These are phyloP conservation scores for Podosphaera aphanis DNA, from an alignment of 2,329 filamentous ascomycete species.

Conservation along the genomic window DNA sequence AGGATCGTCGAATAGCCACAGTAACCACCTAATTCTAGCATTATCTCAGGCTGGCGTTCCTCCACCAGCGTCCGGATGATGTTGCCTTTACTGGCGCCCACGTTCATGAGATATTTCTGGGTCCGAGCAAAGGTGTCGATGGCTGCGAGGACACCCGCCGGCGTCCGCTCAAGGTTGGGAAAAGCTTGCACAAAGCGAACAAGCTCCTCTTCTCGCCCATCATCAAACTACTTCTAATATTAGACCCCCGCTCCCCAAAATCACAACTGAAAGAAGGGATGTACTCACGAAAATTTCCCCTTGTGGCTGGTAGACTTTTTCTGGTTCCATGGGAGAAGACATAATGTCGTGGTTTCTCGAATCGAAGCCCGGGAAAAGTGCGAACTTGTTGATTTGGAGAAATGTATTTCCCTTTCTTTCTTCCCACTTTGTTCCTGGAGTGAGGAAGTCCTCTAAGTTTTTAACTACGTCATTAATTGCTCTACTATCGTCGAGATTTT, in stretches of 20 bases:
- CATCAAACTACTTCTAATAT: conserved; percentile 26
- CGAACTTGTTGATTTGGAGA: background rate
- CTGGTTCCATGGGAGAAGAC: conserved; percentile 7
- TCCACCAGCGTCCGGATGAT: conserved; percentile 47
- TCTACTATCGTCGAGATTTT: background rate
- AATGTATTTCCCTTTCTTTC: background rate
- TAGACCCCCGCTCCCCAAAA: too few species aligned
- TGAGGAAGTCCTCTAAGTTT: background rate
- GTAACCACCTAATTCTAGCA: conserved; percentile 65
- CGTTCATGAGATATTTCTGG: conserved; percentile 56
- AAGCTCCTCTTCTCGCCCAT: conserved; percentile 52
- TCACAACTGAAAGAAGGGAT: too few species aligned
- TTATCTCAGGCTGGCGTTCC: conserved; percentile 38
- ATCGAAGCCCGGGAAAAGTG: background rate
- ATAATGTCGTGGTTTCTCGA: conserved; percentile 1
- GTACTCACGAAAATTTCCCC: conserved; percentile 11
- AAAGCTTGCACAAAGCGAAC: conserved; percentile 44
- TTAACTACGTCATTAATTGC: background rate
- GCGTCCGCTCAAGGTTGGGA: conserved; percentile 37
- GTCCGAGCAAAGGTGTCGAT: conserved; percentile 48
- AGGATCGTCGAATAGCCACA: conserved; percentile 62
- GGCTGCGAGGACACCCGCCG: conserved; percentile 36
- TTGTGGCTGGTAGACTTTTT: conserved; percentile 10
- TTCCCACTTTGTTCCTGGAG: too few species aligned
- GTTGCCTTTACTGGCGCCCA: conserved; percentile 50